A percentile compares a stretch with the other conserved stretches of the same genome.
These are phyloP conservation scores for Sugiyamaella chiloensis DNA, from an alignment of 805 yeast species.

Conservation along the genomic window DNA sequence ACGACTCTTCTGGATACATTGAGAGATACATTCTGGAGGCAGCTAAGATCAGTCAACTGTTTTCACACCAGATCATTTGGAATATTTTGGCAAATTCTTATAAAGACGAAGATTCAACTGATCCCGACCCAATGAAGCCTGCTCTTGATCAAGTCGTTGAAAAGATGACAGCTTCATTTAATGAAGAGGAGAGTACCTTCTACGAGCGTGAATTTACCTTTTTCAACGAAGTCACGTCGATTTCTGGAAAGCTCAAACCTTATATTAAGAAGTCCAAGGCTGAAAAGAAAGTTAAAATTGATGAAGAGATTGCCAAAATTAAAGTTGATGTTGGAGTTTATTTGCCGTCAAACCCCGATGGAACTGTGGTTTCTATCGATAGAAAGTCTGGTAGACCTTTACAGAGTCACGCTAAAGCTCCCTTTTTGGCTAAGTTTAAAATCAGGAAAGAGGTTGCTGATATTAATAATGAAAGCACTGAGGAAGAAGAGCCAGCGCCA, in stretches of 20 bases:
- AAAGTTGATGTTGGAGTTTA: slow-evolving; percentile 78
- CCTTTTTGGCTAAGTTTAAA: slow-evolving; percentile 93
- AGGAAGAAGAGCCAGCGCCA: slow-evolving; percentile 22
- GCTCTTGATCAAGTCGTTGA: slow-evolving; percentile 68
- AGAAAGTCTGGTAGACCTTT: slow-evolving; percentile 89
- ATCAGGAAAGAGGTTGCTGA: slow-evolving; percentile 56
- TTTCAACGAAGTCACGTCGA: slow-evolving; percentile 86
- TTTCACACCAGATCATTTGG: slow-evolving; percentile 98
- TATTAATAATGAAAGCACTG: slow-evolving; percentile 25
- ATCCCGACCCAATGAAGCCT: slow-evolving; percentile 82
- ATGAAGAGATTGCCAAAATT: slow-evolving; percentile 86
- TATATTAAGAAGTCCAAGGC: slow-evolving; percentile 91
- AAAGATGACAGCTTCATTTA: slow-evolving; percentile 60
- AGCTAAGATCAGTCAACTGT: slow-evolving; percentile 82
- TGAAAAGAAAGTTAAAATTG: slow-evolving; percentile 93
- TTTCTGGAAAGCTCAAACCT: slow-evolving; percentile 93
- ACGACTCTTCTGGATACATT: slow-evolving; percentile 80
- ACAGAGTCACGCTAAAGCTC: slow-evolving; percentile 98
- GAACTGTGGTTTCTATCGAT: slow-evolving; percentile 86
- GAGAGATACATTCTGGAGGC: slow-evolving; percentile 87
- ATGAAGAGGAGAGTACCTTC: slow-evolving; percentile 56
- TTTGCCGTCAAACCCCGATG: slow-evolving; percentile 95
- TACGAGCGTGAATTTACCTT: slow-evolving; percentile 84
- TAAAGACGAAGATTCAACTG: slow-evolving; percentile 80
- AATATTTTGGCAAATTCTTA: slow-evolving; percentile 91